Percentiles rank a stretch among this genome's conserved stretches.
Conservation (phyloP, 495 filamentous ascomycete species). For the Aspergillus ellipticus region DNA sequence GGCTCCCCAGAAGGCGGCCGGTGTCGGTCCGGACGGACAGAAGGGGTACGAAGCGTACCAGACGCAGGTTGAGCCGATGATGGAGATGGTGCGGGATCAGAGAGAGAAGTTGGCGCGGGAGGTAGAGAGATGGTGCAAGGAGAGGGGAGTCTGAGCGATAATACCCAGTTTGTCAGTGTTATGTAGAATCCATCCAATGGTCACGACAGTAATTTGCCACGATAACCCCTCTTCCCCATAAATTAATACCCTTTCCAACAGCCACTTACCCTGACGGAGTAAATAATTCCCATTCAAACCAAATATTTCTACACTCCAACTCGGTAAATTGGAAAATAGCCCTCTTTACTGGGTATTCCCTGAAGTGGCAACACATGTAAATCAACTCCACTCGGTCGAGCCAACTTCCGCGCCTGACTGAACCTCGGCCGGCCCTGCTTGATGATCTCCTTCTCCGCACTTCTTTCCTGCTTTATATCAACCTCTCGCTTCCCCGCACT, state of each 20-base stretch:
- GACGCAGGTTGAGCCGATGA: constrained; percentile 57
- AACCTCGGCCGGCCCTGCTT: constrained; percentile 1
- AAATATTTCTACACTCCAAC: no score
- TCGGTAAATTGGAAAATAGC: no score
- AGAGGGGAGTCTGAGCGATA: constrained; percentile 53
- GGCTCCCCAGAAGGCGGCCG: constrained; percentile 36
- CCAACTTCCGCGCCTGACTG: not conserved
- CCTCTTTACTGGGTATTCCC: no score
- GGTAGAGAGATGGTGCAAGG: constrained; percentile 75
- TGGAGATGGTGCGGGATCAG: constrained; percentile 68
- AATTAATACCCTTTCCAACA: no score
- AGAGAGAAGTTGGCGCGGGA: constrained; percentile 67
- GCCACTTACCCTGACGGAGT: no score
- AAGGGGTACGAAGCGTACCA: constrained; percentile 31
- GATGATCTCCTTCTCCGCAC: not conserved
- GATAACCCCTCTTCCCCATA: no score
- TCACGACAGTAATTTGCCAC: not conserved
- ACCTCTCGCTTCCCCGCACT: not conserved
- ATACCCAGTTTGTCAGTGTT: no score
- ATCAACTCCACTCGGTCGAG: not conserved
- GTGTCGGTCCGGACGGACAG: constrained; percentile 14
- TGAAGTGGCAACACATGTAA: no score
- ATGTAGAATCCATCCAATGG: no score
- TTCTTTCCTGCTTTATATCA: not conserved
- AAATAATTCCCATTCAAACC: no score